These are phyloP conservation scores for Pichia sp. DNA, from an alignment of 1,139 yeast genomes.

Conservation along the genomic window DNA sequence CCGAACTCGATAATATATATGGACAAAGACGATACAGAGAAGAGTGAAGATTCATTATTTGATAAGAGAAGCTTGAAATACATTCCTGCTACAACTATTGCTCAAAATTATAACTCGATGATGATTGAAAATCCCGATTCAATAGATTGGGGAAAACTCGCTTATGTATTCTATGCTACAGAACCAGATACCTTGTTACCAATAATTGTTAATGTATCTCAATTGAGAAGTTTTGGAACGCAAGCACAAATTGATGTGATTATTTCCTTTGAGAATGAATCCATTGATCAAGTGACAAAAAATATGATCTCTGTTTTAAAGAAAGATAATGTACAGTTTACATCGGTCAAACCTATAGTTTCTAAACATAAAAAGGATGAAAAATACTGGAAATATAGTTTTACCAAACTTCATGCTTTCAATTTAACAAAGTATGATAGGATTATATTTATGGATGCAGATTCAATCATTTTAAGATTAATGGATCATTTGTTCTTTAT, in stretches of 20 bases:
- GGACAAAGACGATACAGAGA: too few species aligned
- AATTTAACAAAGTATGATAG: conserved; percentile 42
- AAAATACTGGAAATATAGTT: conserved; percentile 41
- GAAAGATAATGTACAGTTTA: neutral
- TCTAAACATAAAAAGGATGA: conserved; percentile 6
- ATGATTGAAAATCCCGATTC: conserved; percentile 7
- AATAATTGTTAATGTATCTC: conserved; percentile 35
- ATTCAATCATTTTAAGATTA: conserved; percentile 32
- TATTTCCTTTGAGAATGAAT: conserved; percentile 13
- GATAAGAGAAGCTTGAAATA: conserved; percentile 16
- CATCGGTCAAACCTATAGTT: conserved; percentile 2
- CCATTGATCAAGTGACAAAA: conserved; percentile 1
- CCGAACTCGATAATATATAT: neutral
- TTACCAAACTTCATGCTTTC: conserved; percentile 49
- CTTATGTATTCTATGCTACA: conserved; percentile 45
- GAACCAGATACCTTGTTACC: conserved; percentile 36
- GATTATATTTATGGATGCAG: conserved; percentile 40
- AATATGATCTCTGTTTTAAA: neutral
- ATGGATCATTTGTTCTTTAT: conserved; percentile 44
- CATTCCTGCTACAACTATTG: conserved; percentile 16
- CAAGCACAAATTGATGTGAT: conserved; percentile 36
- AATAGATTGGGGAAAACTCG: conserved; percentile 24
- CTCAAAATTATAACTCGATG: conserved; percentile 14
- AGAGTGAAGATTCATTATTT: conserved; percentile 8
- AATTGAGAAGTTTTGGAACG: conserved; percentile 30